Evolutionary conservation across 495 filamentous ascomycete species (phyloP).

Genomic region (Extremus antarcticus): DNA sequence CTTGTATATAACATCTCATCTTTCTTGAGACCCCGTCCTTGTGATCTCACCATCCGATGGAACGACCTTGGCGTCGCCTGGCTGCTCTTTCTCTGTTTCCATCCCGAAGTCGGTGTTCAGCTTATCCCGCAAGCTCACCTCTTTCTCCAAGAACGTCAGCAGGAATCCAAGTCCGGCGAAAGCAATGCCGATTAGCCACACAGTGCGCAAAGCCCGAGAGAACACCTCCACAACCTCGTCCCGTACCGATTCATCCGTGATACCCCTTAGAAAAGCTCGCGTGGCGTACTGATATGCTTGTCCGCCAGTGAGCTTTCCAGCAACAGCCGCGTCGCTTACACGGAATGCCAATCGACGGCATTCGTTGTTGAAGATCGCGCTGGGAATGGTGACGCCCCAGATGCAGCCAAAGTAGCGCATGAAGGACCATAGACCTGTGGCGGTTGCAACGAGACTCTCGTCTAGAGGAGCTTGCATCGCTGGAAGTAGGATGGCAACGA

Average conservation of each 20-base stretch:
- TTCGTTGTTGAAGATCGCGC: constrained; percentile 38
- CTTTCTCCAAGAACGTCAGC: constrained; percentile 1
- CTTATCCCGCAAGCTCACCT: constrained; percentile 6
- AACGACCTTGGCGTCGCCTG: no score
- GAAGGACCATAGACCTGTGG: constrained; percentile 38
- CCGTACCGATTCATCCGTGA: not conserved
- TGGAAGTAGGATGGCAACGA: constrained; percentile 5
- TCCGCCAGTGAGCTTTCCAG: not conserved
- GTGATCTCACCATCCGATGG: no score
- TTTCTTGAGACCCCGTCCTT: no score
- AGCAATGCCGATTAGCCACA: constrained; percentile 1
- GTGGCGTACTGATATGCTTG: not conserved
- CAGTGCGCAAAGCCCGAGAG: not conserved
- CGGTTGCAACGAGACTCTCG: constrained; percentile 32
- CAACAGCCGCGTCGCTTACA: not conserved
- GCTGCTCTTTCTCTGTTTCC: not conserved
- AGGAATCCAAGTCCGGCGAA: constrained; percentile 1
- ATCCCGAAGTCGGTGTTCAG: constrained; percentile 1
- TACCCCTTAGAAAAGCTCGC: not conserved
- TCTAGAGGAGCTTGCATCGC: constrained; percentile 12
- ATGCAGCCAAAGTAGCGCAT: no score
- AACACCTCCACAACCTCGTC: constrained; percentile 1
- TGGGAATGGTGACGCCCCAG: constrained; percentile 42
- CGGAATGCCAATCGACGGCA: not conserved
- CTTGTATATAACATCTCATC: no score